Percentiles rank a stretch among this genome's conserved stretches.
phyloP scores from a whole-genome alignment of 768 basidiomycete genomes.

The Exidia glandulosa region DNA sequence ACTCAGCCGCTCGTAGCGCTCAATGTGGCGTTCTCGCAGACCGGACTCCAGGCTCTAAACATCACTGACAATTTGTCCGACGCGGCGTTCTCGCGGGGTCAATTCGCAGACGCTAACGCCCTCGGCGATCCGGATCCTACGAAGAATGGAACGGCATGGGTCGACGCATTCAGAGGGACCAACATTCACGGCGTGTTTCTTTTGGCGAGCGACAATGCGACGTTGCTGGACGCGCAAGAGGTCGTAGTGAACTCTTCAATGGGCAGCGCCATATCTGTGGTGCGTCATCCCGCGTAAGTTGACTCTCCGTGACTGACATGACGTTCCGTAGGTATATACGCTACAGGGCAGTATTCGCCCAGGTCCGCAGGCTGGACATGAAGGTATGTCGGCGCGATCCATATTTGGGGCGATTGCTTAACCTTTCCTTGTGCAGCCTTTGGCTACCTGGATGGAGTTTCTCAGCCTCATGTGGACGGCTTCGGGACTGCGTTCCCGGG shows the following conservation, averaged over 20 bases:
- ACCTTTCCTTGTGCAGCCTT: conserved; percentile 21
- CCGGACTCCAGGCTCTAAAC: conserved; percentile 8
- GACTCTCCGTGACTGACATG: neutral
- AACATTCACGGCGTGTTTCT: conserved; percentile 40
- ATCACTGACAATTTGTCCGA: conserved; percentile 13
- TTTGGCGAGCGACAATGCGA: conserved; percentile 34
- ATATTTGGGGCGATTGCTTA: neutral
- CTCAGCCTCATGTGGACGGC: conserved; percentile 33
- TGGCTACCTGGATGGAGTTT: conserved; percentile 42
- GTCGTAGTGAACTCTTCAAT: neutral
- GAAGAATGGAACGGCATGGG: conserved; percentile 39
- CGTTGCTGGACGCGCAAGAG: conserved; percentile 18
- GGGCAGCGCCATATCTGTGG: neutral
- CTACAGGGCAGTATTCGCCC: conserved; percentile 28
- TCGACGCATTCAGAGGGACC: conserved; percentile 30
- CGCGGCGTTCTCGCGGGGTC: conserved; percentile 8
- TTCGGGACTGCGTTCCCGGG: conserved; percentile 11
- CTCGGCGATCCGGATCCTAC: conserved; percentile 27
- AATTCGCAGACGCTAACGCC: conserved; percentile 21
- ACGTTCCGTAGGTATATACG: neutral
- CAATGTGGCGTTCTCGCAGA: conserved; percentile 14
- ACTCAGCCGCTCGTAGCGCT: conserved; percentile 10
- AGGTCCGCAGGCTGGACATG: conserved; percentile 24
- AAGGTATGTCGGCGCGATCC: conserved; percentile 17
- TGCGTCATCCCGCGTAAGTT: neutral